Conservation (phyloP, 1,139 yeast genomes). For the Diutina neorugosa region DNA sequence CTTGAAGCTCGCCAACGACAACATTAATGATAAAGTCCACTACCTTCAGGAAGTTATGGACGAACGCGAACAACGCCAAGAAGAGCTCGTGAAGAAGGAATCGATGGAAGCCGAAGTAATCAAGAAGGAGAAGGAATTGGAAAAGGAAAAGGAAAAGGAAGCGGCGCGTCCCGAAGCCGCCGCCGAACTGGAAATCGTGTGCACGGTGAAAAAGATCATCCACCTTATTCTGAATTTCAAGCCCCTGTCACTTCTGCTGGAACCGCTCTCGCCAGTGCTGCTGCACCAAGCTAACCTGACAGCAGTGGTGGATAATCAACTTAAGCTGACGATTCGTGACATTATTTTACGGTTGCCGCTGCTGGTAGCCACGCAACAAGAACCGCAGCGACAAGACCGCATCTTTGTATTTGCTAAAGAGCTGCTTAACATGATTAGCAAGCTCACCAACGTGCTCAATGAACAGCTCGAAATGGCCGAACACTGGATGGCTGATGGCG, state of each 20-base stretch:
- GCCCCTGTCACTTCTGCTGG: conserved; percentile 44
- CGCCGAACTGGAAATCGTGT: conserved; percentile 71
- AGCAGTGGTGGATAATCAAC: conserved; percentile 8
- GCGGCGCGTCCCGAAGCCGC: conserved; percentile 19
- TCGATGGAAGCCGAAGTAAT: background rate
- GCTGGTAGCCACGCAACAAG: conserved; percentile 36
- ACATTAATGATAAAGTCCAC: conserved; percentile 51
- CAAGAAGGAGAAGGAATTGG: background rate
- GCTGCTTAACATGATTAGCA: conserved; percentile 76
- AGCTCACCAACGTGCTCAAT: conserved; percentile 72
- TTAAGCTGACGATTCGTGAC: conserved; percentile 67
- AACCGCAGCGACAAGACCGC: conserved; percentile 36
- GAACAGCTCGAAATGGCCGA: conserved; percentile 80
- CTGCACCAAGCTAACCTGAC: conserved; percentile 6
- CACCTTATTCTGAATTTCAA: conserved; percentile 77
- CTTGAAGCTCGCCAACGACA: conserved; percentile 64
- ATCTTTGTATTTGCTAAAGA: conserved; percentile 79
- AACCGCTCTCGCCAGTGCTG: conserved; percentile 8
- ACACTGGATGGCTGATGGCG: conserved; percentile 48
- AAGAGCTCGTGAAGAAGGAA: conserved; percentile 5
- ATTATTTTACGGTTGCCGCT: conserved; percentile 63
- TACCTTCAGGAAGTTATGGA: conserved; percentile 37
- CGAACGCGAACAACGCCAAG: conserved; percentile 11
- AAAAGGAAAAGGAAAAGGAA: conserved; percentile 6
- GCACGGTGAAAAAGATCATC: conserved; percentile 82